Conservation (phyloP, 2,329 filamentous ascomycete species). For the Mycosphaerelloides madeirae region DNA sequence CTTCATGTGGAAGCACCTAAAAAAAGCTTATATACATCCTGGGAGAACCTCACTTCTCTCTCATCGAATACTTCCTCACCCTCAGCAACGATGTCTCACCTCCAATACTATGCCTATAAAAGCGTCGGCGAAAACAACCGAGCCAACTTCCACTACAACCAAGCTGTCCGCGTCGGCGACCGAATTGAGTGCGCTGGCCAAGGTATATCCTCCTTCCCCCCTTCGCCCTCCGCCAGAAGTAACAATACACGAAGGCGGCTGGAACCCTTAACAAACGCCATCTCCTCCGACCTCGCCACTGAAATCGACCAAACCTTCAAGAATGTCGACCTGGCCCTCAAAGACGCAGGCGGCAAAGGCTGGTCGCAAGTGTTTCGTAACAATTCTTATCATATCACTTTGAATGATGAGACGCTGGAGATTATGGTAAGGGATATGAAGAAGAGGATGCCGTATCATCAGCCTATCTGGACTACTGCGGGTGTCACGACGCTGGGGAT, state of each 20-base stretch:
- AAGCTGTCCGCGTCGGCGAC: constrained; percentile 35
- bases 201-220: constrained; percentile 22
- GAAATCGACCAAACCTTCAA: constrained; percentile 46
- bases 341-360: constrained; percentile 52
- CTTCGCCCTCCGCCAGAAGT: too few relatives aligned
- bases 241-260: too few relatives aligned
- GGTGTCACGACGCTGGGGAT: constrained; percentile 47
- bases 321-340: constrained; percentile 52
- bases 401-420: constrained; percentile 25
- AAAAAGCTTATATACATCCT: too few relatives aligned
- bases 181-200: constrained; percentile 36
- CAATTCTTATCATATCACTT: constrained; percentile 26
- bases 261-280: constrained; percentile 26
- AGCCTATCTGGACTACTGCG: constrained; percentile 52
- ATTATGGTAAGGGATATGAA: constrained; percentile 46
- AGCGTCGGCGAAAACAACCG: constrained; percentile 36
- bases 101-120: constrained; percentile 39
- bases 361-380: constrained; percentile 50
- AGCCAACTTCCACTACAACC: constrained; percentile 31
- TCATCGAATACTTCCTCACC: too few relatives aligned
- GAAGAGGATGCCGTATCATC: constrained; percentile 50
- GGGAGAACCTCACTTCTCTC: too few relatives aligned
- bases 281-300: constrained; percentile 20
- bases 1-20: too few relatives aligned
- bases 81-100: constrained; percentile 31